Base-by-base conservation (phyloP, 2,329 filamentous ascomycete genomes). In the Aspergillaceae sp. region DNA sequence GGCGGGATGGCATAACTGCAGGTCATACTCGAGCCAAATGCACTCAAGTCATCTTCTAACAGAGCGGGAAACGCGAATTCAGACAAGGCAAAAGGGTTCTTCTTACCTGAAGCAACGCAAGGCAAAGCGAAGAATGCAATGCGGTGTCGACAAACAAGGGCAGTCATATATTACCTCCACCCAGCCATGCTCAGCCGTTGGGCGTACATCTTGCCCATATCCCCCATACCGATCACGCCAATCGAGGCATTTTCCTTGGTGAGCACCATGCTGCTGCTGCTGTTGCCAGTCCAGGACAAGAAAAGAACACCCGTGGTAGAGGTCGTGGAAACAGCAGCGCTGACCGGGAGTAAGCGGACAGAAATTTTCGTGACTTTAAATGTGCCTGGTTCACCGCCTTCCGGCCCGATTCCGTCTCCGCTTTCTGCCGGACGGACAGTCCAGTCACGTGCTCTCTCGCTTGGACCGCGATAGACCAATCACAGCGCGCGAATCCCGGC, bases 1-100 rank as follows among this genome's bases (percentile, higher is more conserved):
- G 86, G 84, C 75, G 71, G 19, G 71, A 75, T 75, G 74, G 61
- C 29, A 69, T 65, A 73, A 71, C 73, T 19, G 19, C 76, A 74
- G 71, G 75, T 82, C 81, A 89, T 94, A 78, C 91, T 97, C 91
- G 88, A 97, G 91, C 91, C 91, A 97, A 97, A 97, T 97, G 91
- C 91, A 90, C 91, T 97, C 91, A 91, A 88, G 91, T 97, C 91
- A 97, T 97, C 91, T 94, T 89, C 66, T 51, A 57, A 68, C 49
- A 47, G 40, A 45, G 45, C 45, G 36, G 32, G 19, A 19, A 32
- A 29, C 9, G 36, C 45, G 40, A 47, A 49, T 43, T 43, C 48
- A 27, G 42, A 45, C 44, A 34, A 46, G 47, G 32, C 45, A 41
- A 49, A 40, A 44, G 28, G 49, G 60, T 67, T 19, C 19, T 6